Base-by-base conservation (phyloP, 192 early-diverging fungal genomes). In the Chytriomyces sp. region DNA sequence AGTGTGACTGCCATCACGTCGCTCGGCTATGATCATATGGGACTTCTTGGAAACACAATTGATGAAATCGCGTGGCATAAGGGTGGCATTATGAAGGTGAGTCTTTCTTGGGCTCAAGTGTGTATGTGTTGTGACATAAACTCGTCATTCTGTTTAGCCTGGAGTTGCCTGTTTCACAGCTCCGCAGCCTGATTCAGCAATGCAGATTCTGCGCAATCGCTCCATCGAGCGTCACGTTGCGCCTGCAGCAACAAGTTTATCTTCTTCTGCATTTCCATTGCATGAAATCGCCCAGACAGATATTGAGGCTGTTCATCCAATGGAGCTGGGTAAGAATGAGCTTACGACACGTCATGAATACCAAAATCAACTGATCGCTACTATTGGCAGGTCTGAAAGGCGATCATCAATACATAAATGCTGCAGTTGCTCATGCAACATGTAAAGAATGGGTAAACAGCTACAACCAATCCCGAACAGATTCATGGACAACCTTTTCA, bases 331-430 rank as follows among this genome's bases (percentile, higher is more conserved):
- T 87, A 80, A 28, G 83, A 60, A 78, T 18, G 28, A 79, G 24
- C 18, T 9, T 43, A 45, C 11, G 47, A 11, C 48, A 60, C 50
- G 28, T 16, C 20, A 35, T 35, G 2, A 35, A 35, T 35, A 2
- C 35, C 35, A 2, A 35, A 35, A 35, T 35, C 35, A 35, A 35
- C 35, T 79, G 35, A 49, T 69, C 53, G 67, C 61, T 43, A 50
- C 62, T 11, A 77, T 69, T 10, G 46, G 20, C 91, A 80, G 96
- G 97, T 3, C 83, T 98, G 49, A 78, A 89, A 2, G 97, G 96
- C 48, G 83, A 80, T 16, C 95, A 98, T 81, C 97, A 98, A 82
- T 83, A 83, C 10, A 82, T 87, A 43, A 98, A 98, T 82, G 95
- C 95, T 0, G 86, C 93, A 9, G 75, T 95, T 23, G 97, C 97